Conservation (phyloP, 495 filamentous ascomycete genomes). For the Talaromyces adpressus region DNA sequence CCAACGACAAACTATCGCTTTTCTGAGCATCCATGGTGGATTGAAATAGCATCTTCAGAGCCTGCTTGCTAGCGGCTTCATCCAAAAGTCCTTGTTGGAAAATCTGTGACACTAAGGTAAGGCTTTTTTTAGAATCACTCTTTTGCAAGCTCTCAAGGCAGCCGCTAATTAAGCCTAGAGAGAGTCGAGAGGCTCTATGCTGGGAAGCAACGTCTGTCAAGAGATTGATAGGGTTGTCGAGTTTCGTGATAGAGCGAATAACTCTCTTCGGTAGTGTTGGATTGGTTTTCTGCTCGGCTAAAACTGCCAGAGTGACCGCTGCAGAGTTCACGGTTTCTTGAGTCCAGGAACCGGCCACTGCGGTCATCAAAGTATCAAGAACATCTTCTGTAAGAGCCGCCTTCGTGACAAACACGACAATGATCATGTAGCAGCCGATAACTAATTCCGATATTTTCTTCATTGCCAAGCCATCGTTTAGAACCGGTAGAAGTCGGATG, state of each 20-base stretch:
- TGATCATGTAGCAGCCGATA: conserved; percentile 83
- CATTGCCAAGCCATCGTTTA: conserved; percentile 69
- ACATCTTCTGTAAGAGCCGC: conserved; percentile 65
- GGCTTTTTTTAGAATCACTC: conserved; percentile 18
- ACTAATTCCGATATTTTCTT: conserved; percentile 67
- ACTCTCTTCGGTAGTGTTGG: conserved; percentile 54
- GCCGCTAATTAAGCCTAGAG: conserved; percentile 63
- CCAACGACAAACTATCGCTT: conserved; percentile 32
- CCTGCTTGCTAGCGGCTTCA: conserved; percentile 50
- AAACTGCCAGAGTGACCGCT: conserved; percentile 71
- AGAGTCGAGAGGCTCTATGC: conserved; percentile 64
- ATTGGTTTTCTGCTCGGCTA: conserved; percentile 67
- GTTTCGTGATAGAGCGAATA: conserved; percentile 58
- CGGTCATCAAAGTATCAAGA: conserved; percentile 76
- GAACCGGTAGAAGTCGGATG: conserved; percentile 61
- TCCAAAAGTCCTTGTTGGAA: conserved; percentile 55
- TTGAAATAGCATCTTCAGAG: conserved; percentile 56
- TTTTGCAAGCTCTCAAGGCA: conserved; percentile 57
- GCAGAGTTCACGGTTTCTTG: conserved; percentile 61
- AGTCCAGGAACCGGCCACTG: conserved; percentile 68
- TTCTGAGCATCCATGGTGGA: conserved; percentile 25
- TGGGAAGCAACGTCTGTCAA: conserved; percentile 55
- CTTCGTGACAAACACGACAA: conserved; percentile 77
- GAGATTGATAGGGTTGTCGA: conserved; percentile 49
- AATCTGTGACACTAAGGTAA: conserved; percentile 47